Evolutionary conservation across 2,329 filamentous ascomycete species (phyloP).

Genomic region (Penicillium sp.): DNA sequence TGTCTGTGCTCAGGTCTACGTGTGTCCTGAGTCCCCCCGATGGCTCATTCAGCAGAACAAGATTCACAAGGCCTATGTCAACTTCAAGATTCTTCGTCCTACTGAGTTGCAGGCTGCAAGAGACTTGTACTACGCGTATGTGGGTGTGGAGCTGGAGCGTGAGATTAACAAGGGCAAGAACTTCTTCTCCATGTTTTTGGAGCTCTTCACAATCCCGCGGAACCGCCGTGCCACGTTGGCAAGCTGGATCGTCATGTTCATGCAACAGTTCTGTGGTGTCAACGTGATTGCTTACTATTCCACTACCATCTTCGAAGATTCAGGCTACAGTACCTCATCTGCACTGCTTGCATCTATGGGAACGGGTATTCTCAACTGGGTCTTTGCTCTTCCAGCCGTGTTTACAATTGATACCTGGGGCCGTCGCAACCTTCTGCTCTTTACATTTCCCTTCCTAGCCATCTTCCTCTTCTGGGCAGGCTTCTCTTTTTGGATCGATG

Average conservation of each 20-base stretch:
- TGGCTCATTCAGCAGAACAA: conserved; percentile 54
- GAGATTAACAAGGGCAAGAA: conserved; percentile 53
- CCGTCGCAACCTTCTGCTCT: conserved; percentile 61
- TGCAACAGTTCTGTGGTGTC: conserved; percentile 59
- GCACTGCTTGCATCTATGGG: conserved; percentile 63
- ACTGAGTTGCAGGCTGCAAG: conserved; percentile 56
- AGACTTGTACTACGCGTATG: conserved; percentile 58
- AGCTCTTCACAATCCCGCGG: conserved; percentile 62
- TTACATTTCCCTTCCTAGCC: conserved; percentile 63
- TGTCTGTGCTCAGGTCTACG: conserved; percentile 61
- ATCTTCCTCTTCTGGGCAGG: conserved; percentile 51
- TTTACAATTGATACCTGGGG: conserved; percentile 69
- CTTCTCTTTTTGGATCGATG: conserved; percentile 52
- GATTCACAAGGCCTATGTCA: conserved; percentile 48
- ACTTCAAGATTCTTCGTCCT: conserved; percentile 50
- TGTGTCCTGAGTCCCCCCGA: conserved; percentile 60
- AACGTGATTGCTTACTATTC: conserved; percentile 64
- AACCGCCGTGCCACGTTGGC: conserved; percentile 61
- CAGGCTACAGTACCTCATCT: conserved; percentile 51
- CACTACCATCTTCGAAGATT: conserved; percentile 61
- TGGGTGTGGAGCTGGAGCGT: conserved; percentile 62
- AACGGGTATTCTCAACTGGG: conserved; percentile 65
- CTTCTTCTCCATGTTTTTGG: conserved; percentile 54
- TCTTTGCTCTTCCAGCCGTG: conserved; percentile 64
- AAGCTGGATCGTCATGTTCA: conserved; percentile 65